Percentiles rank a stretch among this genome's conserved stretches.
Evolutionary conservation across 148 eudicot species (phyloP).

Genomic region (Polygonum aviculare): DNA sequence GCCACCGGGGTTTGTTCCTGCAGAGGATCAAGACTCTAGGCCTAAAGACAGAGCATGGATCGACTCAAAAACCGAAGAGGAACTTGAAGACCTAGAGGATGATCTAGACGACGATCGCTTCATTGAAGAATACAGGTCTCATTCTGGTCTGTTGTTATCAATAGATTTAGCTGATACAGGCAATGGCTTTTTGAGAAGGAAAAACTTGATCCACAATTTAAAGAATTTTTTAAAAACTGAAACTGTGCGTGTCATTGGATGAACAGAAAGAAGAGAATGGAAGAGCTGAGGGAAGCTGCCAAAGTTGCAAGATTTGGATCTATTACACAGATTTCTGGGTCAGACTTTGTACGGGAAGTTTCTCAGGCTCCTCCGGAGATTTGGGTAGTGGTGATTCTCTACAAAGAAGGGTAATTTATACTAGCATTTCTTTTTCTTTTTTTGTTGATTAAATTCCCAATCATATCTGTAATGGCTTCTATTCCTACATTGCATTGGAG

Average conservation of each 20-base stretch:
- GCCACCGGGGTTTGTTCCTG: slow-evolving; percentile 56
- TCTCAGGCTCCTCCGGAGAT: slow-evolving; percentile 84
- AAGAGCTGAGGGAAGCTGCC: slow-evolving; percentile 61
- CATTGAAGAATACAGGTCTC: slow-evolving; percentile 69
- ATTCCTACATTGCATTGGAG: no score
- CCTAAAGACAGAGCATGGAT: slow-evolving; percentile 69
- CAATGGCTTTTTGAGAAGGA: no score
- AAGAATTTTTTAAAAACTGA: neutral
- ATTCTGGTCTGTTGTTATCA: neutral
- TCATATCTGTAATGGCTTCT: neutral
- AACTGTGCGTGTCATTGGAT: slow-evolving; percentile 10
- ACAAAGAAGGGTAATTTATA: slow-evolving; percentile 73
- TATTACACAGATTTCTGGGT: slow-evolving; percentile 69
- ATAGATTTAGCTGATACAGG: neutral
- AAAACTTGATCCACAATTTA: neutral
- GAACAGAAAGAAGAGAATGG: slow-evolving; percentile 73
- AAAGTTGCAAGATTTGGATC: slow-evolving; percentile 78
- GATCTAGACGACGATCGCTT: slow-evolving; percentile 89
- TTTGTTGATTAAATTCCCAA: neutral
- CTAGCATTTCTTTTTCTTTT: neutral
- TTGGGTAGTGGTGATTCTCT: slow-evolving; percentile 85
- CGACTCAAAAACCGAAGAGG: slow-evolving; percentile 62
- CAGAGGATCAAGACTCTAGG: slow-evolving; percentile 52
- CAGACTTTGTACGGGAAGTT: slow-evolving; percentile 92
- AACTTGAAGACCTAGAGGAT: slow-evolving; percentile 87